These are phyloP conservation scores for Paralagenidium karlingii DNA, from an alignment of 352 stramenopile species.

Conservation along the genomic window DNA sequence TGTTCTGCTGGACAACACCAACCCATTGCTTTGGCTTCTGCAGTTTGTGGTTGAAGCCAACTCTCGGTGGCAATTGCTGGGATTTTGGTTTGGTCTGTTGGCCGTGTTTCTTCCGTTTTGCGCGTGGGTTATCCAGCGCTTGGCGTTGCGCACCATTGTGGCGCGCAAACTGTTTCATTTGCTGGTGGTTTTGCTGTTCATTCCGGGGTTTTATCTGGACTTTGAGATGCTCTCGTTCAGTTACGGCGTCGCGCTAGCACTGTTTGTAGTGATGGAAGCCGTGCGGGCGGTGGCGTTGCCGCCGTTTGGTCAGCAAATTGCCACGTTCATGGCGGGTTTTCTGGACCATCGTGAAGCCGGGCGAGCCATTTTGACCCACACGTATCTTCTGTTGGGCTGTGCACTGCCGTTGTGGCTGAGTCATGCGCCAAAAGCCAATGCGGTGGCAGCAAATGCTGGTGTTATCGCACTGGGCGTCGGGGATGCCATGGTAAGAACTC, in stretches of 20 bases:
- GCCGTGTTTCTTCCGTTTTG: conserved; percentile 42
- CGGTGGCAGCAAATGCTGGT: conserved; percentile 42
- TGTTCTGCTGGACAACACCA: conserved; percentile 43
- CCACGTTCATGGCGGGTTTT: conserved; percentile 50
- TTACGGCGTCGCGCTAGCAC: conserved; percentile 55
- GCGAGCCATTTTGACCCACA: conserved; percentile 57
- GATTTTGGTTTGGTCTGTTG: conserved; percentile 42
- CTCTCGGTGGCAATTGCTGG: conserved; percentile 21
- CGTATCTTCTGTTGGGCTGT: conserved; percentile 66
- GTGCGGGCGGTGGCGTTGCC: conserved; percentile 42
- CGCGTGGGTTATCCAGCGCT: conserved; percentile 14
- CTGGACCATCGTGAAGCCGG: conserved; percentile 65
- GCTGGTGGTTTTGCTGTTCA: conserved; percentile 69
- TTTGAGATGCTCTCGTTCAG: conserved; percentile 54
- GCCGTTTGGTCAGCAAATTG: conserved; percentile 33
- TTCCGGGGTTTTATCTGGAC: conserved; percentile 40
- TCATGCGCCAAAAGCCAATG: not conserved
- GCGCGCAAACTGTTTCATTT: conserved; percentile 71
- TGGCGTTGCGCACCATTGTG: conserved; percentile 50
- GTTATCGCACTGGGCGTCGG: conserved; percentile 56
- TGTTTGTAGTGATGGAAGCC: conserved; percentile 65
- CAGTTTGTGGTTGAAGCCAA: conserved; percentile 21
- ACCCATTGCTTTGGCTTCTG: conserved; percentile 46
- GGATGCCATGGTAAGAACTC: conserved; percentile 77
- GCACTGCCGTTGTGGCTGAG: conserved; percentile 59